These are phyloP conservation scores for Metschnikowia arizonensis DNA, from an alignment of 805 yeast species.

Conservation along the genomic window DNA sequence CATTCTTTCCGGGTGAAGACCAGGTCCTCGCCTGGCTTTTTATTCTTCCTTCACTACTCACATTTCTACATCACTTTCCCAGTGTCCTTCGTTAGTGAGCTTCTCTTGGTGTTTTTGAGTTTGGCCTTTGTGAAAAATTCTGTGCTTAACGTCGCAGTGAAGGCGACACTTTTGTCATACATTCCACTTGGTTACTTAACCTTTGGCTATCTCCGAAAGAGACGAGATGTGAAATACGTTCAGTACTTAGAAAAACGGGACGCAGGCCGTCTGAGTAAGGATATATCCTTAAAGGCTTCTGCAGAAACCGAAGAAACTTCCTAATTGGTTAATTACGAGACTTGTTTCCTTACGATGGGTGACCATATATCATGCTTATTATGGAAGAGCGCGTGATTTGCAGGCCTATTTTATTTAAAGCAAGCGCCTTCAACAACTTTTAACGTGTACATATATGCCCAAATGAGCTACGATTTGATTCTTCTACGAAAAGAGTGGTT, in stretches of 20 bases:
- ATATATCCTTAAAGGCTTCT: neutral
- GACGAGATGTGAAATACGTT: constrained; percentile 21
- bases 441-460: neutral
- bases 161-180: constrained; percentile 28
- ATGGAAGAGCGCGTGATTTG: neutral
- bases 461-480: constrained; percentile 24
- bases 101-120: constrained; percentile 33
- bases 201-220: constrained; percentile 28
- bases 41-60: constrained; percentile 36
- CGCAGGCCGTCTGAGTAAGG: constrained; percentile 6
- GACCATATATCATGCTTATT: neutral
- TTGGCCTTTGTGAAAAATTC: constrained; percentile 27
- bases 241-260: constrained; percentile 21
- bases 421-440: neutral
- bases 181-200: constrained; percentile 35
- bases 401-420: neutral
- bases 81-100: constrained; percentile 29
- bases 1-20: constrained; percentile 36
- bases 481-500: constrained; percentile 25
- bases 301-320: neutral
- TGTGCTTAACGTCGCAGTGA: constrained; percentile 25
- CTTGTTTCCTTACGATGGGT: neutral
- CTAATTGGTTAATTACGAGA: neutral
- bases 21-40: constrained; percentile 30
- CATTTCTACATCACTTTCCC: constrained; percentile 36